These are phyloP conservation scores for Boletus semigastroideus DNA, from an alignment of 1,284 basidiomycete genomes.

Conservation along the genomic window DNA sequence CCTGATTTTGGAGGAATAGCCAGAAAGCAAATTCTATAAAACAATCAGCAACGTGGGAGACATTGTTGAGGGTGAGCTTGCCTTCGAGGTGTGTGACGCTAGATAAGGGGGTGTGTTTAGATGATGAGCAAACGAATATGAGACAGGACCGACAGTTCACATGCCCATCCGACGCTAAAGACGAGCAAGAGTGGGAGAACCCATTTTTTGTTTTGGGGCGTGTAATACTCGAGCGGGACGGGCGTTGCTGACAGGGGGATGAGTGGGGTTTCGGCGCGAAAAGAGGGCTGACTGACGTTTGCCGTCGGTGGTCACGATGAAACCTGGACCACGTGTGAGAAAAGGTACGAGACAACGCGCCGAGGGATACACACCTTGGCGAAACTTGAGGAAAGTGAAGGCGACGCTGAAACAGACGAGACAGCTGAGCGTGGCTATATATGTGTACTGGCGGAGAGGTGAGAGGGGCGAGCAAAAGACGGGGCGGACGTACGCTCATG, in stretches of 20 bases:
- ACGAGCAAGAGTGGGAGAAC: constrained; percentile 66
- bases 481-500: constrained; percentile 61
- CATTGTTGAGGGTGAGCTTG: constrained; percentile 19
- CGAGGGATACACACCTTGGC: constrained; percentile 51
- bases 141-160: constrained; percentile 58
- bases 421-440: constrained; percentile 61
- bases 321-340: constrained; percentile 38
- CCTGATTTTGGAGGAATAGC: constrained; percentile 74
- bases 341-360: neutral
- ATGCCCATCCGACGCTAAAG: constrained; percentile 66
- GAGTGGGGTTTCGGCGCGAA: constrained; percentile 3
- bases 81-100: constrained; percentile 84
- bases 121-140: neutral
- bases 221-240: constrained; percentile 51
- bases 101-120: neutral
- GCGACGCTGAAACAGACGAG: constrained; percentile 60
- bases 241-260: constrained; percentile 47
- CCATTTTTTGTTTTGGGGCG: constrained; percentile 45
- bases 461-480: constrained; percentile 1
- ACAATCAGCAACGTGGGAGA: constrained; percentile 3
- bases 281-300: constrained; percentile 36
- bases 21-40: constrained; percentile 69
- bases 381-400: constrained; percentile 63
- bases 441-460: constrained; percentile 58
- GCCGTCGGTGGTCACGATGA: constrained; percentile 35